Base-by-base conservation (phyloP, 257 asterid genomes). In the Ligustrum vulgare region DNA sequence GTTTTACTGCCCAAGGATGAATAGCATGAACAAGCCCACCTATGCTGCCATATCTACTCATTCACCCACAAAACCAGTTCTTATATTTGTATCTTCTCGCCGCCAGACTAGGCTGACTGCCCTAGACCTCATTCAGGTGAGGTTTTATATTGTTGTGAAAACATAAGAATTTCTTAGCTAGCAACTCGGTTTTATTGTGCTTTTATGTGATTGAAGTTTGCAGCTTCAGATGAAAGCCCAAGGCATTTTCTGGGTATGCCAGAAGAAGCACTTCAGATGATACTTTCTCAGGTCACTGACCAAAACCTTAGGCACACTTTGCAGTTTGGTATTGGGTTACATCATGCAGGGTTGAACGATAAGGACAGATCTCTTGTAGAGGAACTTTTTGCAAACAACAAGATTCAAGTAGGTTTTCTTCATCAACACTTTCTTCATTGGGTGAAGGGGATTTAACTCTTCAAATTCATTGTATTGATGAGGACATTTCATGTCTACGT, bases 101-200 rank as follows among this genome's bases (percentile, higher is more conserved):
- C 99, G 99, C 75, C 99, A 94, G 82, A 94, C 99, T 47, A 92
- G 99, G 85, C 98, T 94, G 73, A 94, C 99, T 71, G 99, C 99
- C 39, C 85, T 94, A 82, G 99, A 94, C 78, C 97, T 94, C 86
- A 92, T 94, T 85, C 98, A 92, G 93, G 99, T 94, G 71, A 84
- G 88, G 70, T 72, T 76, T 56, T 69, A 39, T 69, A 12, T 60
- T 66, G 35, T 71, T 11, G 70, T 80, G 56, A 31, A 47, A 67
- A 71, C 70, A 41, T 36, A 12, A 12, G 25, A 36, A 67, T 11
- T n/a, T 78, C 34, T 63, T 70, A 65, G 60, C 25, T 43, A 71
- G 79, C 77, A 35, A 43, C 82, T 68, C 13, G 36, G 47, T 75
- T 41, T 72, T 60, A 72, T 67, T 60, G 67, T 71, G 45, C 66